Evolutionary conservation across 768 basidiomycete species (phyloP).

Genomic region (Amanita polypyramis): DNA sequence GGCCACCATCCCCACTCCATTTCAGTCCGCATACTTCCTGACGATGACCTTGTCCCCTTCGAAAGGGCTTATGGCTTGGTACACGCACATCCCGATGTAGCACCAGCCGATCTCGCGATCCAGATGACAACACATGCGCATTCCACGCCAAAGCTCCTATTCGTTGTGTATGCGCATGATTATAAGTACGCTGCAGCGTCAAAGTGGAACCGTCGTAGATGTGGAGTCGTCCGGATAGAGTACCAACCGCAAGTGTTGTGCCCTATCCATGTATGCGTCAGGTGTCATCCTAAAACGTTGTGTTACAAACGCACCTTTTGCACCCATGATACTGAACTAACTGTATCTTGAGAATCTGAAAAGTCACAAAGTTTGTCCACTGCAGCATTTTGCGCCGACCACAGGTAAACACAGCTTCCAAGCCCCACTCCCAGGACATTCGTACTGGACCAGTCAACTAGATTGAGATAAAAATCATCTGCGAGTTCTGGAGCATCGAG

Average conservation of each 20-base stretch:
- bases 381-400: conserved; percentile 89
- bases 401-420: conserved; percentile 88
- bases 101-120: conserved; percentile 84
- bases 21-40: conserved; percentile 96
- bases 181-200: conserved; percentile 69
- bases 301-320: conserved; percentile 35
- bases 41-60: conserved; percentile 61
- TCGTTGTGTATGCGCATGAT: conserved; percentile 75
- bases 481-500: conserved; percentile 95
- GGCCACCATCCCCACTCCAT: conserved; percentile 59
- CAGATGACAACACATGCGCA: conserved; percentile 74
- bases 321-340: conserved; percentile 91
- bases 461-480: conserved; percentile 97
- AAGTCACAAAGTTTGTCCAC: conserved; percentile 91
- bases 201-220: conserved; percentile 88
- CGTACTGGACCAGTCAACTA: conserved; percentile 94
- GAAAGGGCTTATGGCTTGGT: conserved; percentile 50
- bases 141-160: conserved; percentile 97
- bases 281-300: neutral
- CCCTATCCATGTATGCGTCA: conserved; percentile 31
- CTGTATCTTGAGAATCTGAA: conserved; percentile 49
- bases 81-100: conserved; percentile 91
- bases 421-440: conserved; percentile 94
- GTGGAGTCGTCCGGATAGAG: conserved; percentile 77
- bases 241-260: conserved; percentile 86